Evolutionary conservation across 202 grass and related monocot species (phyloP).

Genomic region (Schoenoplectus triqueter): DNA sequence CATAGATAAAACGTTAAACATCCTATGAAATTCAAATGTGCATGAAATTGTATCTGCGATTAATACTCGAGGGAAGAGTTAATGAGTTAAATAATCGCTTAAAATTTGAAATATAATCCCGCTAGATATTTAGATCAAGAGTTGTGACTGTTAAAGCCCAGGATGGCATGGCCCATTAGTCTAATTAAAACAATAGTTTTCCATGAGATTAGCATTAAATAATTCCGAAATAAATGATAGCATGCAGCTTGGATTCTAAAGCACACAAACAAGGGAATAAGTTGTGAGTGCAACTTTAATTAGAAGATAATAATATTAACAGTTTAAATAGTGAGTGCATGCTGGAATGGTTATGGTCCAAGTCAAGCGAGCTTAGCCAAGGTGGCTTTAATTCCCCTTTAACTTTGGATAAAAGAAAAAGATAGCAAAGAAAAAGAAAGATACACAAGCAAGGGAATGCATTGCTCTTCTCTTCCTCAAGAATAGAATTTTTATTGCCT

Average conservation of each 20-base stretch:
- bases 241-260: constrained; percentile 57
- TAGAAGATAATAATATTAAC: constrained; percentile 38
- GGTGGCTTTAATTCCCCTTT: constrained; percentile 47
- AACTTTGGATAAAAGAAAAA: constrained; percentile 48
- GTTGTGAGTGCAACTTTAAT: constrained; percentile 39
- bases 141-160: neutral
- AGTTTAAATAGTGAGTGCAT: constrained; percentile 35
- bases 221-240: constrained; percentile 40
- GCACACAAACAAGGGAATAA: constrained; percentile 25
- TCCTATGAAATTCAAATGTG: neutral
- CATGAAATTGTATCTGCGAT: neutral
- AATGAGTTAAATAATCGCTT: neutral
- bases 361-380: constrained; percentile 44
- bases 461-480: constrained; percentile 30
- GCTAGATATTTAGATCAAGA: neutral
- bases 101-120: neutral
- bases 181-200: constrained; percentile 12
- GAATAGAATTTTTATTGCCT: neutral
- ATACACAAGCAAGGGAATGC: constrained; percentile 6
- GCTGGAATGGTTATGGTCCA: constrained; percentile 46
- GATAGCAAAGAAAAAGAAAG: constrained; percentile 38
- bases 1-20: neutral
- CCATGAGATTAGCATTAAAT: neutral
- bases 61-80: neutral
- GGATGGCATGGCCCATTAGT: constrained; percentile 1